Evolutionary conservation across 805 yeast species (phyloP).

Genomic region (Candida multigemmis): DNA sequence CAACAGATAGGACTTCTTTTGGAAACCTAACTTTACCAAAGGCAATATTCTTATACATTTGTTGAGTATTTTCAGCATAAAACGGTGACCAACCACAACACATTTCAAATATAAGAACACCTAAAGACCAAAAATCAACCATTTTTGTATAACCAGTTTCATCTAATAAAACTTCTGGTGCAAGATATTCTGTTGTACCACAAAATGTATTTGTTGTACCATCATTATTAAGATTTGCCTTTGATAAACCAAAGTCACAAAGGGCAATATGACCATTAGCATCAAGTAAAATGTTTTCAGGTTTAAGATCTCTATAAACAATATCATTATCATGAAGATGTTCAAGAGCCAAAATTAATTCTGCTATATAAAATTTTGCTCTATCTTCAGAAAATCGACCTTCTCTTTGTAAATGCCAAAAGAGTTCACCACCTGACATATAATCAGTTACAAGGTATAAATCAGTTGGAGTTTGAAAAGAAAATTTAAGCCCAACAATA

Average conservation of each 20-base stretch:
- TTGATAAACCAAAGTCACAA: slow-evolving; percentile 95
- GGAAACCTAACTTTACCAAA: slow-evolving; percentile 98
- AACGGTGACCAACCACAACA: slow-evolving; percentile 99
- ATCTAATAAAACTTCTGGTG: slow-evolving; percentile 92
- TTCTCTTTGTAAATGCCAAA: slow-evolving; percentile 95
- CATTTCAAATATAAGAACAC: slow-evolving; percentile 96
- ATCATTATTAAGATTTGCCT: slow-evolving; percentile 79
- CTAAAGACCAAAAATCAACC: slow-evolving; percentile 99
- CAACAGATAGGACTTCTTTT: slow-evolving; percentile 85
- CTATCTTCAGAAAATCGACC: slow-evolving; percentile 89
- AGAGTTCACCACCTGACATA: slow-evolving; percentile 97
- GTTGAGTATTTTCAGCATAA: slow-evolving; percentile 95
- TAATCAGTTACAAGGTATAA: slow-evolving; percentile 91
- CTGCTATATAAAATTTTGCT: slow-evolving; percentile 96
- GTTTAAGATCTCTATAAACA: slow-evolving; percentile 94
- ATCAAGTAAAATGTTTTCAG: slow-evolving; percentile 90
- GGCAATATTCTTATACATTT: slow-evolving; percentile 98
- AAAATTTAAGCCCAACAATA: slow-evolving; percentile 90
- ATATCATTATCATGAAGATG: slow-evolving; percentile 93
- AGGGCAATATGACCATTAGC: slow-evolving; percentile 96
- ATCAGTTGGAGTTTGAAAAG: slow-evolving; percentile 92
- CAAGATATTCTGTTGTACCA: slow-evolving; percentile 96
- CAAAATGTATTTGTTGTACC: slow-evolving; percentile 95
- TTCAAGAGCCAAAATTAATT: slow-evolving; percentile 84
- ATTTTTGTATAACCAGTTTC: slow-evolving; percentile 96